These are phyloP conservation scores for Luffa aegyptiaca DNA, from an alignment of 306 rosid species.

Conservation along the genomic window DNA sequence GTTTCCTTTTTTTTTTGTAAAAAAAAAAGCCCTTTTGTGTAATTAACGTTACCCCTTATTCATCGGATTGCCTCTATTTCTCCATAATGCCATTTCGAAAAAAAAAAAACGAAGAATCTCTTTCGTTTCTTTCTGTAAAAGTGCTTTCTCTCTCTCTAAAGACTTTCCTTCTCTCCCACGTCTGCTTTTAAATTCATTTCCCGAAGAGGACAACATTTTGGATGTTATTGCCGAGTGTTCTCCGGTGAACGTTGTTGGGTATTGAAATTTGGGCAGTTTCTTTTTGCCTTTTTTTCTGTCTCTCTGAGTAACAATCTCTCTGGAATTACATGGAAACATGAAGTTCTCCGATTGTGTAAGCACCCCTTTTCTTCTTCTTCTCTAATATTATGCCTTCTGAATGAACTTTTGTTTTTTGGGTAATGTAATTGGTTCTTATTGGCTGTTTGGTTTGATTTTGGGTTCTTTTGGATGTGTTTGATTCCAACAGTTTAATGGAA, in stretches of 20 bases:
- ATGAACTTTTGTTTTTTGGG: background rate
- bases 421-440: background rate
- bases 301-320: background rate
- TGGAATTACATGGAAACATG: constrained; percentile 13
- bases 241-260: constrained; percentile 1
- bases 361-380: background rate
- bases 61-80: background rate
- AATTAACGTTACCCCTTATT: background rate
- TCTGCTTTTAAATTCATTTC: background rate
- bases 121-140: background rate
- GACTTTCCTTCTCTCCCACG: constrained; percentile 10
- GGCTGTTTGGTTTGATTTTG: background rate
- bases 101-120: background rate
- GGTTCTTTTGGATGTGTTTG: background rate
- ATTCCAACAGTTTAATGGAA: background rate
- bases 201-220: background rate
- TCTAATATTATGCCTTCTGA: background rate
- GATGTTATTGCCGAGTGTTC: constrained; percentile 3
- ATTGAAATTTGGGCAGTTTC: background rate
- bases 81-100: background rate
- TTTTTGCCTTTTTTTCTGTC: background rate
- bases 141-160: background rate
- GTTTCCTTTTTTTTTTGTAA: background rate
- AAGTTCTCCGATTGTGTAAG: constrained; percentile 18
- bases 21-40: background rate